Conservation (phyloP, 2,329 filamentous ascomycete species). For the Arthroderma sp. region DNA sequence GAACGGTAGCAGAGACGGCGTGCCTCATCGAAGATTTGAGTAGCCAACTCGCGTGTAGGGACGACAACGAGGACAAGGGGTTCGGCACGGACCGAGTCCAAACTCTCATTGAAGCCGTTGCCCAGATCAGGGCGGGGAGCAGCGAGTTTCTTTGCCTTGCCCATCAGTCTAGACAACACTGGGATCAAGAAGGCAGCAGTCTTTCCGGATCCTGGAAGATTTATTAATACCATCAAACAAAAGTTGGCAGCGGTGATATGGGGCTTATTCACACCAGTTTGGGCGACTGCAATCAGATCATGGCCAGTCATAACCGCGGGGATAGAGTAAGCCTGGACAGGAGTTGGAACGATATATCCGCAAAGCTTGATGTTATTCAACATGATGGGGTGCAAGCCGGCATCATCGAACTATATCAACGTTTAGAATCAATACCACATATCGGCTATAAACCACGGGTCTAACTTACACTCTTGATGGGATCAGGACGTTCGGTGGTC, state of each 20-base stretch:
- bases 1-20: conserved; percentile 87
- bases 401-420: conserved; percentile 52
- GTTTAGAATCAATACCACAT: conserved; percentile 8
- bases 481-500: conserved; percentile 36
- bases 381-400: conserved; percentile 77
- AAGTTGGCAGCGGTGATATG: conserved; percentile 8
- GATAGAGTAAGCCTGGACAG: conserved; percentile 76
- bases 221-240: neutral
- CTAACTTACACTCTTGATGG: conserved; percentile 39
- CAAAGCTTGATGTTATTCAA: conserved; percentile 62
- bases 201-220: conserved; percentile 70
- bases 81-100: conserved; percentile 56
- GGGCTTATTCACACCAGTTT: conserved; percentile 56
- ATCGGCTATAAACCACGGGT: neutral
- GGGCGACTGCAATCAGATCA: conserved; percentile 79
- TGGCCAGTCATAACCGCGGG: conserved; percentile 64
- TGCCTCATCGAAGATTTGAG: conserved; percentile 89
- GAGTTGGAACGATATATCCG: conserved; percentile 62
- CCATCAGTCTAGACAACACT: conserved; percentile 82
- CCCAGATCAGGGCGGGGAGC: conserved; percentile 59
- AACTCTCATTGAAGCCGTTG: conserved; percentile 40
- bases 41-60: conserved; percentile 79
- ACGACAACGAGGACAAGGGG: conserved; percentile 76
- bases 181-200: conserved; percentile 87
- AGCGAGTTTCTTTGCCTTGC: conserved; percentile 79